Base-by-base conservation (phyloP, 805 yeast species). In the Zygotorulaspora sp. region DNA sequence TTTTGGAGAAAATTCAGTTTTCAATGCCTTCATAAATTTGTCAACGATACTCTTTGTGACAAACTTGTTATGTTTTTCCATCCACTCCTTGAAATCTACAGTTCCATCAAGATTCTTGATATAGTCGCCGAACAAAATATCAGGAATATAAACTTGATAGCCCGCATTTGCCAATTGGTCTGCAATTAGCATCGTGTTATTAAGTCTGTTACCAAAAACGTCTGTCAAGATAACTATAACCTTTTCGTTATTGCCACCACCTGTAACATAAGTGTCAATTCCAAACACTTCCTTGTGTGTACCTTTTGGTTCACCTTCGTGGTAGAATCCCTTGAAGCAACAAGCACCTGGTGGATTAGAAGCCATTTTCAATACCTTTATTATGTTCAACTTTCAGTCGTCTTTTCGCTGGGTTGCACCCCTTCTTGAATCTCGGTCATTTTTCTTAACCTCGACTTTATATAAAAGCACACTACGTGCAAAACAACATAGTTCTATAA, bases 91-190 rank as follows among this genome's bases (percentile, higher is more conserved):
- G 30, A 59, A 40, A 13, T 58, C 59, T 9, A 55, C 52, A 2
- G 43, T 40, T 3, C 49, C 61, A 30, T 44, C 48, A n/a, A 49
- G 11, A 26, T 49, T 37, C 38, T 63, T 71, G 27, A 71, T 66
- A n/a, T 63, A 52, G 16, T 68, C 70, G 23, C 74, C 75, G 19
- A 73, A 61, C 49, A 85, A 70, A 42, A 84, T 68, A 60, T 87
- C 96, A n/a, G 95, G 95, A 22, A 81, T 63, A 32, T 80, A 66
- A 1, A 82, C 89, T 30, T 71, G 74, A 64, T 71, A 85, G 16
- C 86, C 85, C 6, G 58, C 58, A 33, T 61, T 61, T 31, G 89
- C 83, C 44, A 83, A 74, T 37, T 67, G 63, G 55, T 82, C 88
- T 11, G 88, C 90, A 44, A 77, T 57, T 49, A 88, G 67, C 50